Evolutionary conservation across 805 yeast genomes (phyloP).

Genomic region (Saccharomycopsis selenospora): DNA sequence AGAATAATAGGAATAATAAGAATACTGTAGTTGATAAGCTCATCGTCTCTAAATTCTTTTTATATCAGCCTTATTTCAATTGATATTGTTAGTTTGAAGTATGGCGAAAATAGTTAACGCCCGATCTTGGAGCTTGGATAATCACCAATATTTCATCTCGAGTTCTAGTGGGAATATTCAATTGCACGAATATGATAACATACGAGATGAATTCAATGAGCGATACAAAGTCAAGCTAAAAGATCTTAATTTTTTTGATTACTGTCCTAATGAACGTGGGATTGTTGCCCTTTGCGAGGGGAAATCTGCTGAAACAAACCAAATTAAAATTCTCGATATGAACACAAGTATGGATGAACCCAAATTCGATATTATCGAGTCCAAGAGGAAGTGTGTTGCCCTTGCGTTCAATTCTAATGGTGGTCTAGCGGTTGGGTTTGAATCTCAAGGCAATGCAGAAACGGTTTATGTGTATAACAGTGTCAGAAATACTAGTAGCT

Average conservation of each 20-base stretch:
- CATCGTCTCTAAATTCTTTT: too few relatives aligned
- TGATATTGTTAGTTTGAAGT: too few relatives aligned
- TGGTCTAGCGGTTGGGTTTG: constrained; percentile 16
- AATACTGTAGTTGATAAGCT: too few relatives aligned
- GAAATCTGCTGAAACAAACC: not conserved
- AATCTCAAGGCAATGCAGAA: constrained; percentile 9
- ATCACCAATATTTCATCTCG: not conserved
- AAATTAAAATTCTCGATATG: not conserved
- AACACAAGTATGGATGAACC: not conserved
- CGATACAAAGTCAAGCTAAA: not conserved
- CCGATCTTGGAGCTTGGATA: not conserved
- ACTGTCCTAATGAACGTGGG: not conserved
- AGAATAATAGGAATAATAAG: too few relatives aligned
- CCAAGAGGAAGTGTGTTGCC: not conserved
- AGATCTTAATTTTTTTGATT: not conserved
- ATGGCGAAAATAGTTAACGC: constrained; percentile 1
- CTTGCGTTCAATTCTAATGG: not conserved
- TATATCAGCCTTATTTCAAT: too few relatives aligned
- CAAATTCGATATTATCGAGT: not conserved
- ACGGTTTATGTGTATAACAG: constrained; percentile 16
- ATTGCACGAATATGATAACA: not conserved
- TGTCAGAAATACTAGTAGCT: not conserved
- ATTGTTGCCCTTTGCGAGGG: not conserved
- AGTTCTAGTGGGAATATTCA: not conserved
- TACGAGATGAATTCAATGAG: not conserved